Conservation (phyloP, 192 early-diverging fungal species). For the Backusella psychrophila region DNA sequence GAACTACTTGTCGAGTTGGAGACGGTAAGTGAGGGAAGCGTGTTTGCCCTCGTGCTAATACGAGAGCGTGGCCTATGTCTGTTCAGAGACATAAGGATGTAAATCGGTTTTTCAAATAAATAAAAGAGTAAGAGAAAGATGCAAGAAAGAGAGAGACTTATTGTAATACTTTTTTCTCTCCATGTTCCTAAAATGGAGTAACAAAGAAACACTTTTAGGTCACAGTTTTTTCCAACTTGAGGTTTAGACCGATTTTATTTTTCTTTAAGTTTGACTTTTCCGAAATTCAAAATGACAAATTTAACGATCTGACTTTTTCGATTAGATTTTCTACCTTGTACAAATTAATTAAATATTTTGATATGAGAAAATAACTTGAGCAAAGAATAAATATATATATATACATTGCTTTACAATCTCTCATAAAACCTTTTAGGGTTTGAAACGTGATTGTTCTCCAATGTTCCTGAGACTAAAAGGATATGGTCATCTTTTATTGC, state of each 20-base stretch:
- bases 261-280: neutral
- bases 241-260: neutral
- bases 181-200: neutral
- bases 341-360: neutral
- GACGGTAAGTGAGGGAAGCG: neutral
- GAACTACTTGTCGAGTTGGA: neutral
- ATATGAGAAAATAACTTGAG: neutral
- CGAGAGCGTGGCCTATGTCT: constrained; percentile 15
- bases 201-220: neutral
- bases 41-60: constrained; percentile 7
- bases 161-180: neutral
- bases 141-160: neutral
- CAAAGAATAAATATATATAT: neutral
- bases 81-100: constrained; percentile 8
- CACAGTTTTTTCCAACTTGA: neutral
- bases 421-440: neutral
- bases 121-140: neutral
- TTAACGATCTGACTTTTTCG: neutral
- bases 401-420: neutral
- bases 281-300: neutral
- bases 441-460: neutral
- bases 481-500: neutral
- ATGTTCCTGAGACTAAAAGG: neutral
- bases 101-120: neutral
- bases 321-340: neutral